Conservation (phyloP, 2,329 filamentous ascomycete species). For the Stagonosporopsis rhizophila region DNA sequence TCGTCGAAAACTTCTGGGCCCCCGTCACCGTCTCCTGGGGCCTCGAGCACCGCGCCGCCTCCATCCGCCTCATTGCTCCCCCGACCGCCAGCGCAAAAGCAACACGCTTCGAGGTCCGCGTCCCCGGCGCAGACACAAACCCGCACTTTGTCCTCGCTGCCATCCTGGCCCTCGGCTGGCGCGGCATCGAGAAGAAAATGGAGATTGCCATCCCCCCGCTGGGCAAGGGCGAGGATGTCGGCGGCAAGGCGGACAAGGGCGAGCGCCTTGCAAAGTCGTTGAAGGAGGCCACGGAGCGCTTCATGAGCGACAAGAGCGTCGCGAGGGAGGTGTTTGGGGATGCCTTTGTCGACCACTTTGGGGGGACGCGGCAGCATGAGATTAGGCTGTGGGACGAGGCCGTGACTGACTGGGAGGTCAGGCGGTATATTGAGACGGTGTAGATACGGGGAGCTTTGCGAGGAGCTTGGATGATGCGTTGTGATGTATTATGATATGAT, state of each 20-base stretch:
- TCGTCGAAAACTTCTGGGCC: slow-evolving; percentile 99
- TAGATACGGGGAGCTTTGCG: slow-evolving; percentile 9
- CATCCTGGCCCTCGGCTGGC: slow-evolving; percentile 86
- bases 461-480: neutral
- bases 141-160: slow-evolving; percentile 86
- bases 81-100: slow-evolving; percentile 84
- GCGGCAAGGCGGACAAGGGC: slow-evolving; percentile 73
- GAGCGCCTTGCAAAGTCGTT: slow-evolving; percentile 82
- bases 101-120: slow-evolving; percentile 90
- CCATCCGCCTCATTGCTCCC: slow-evolving; percentile 86
- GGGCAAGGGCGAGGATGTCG: slow-evolving; percentile 83
- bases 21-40: slow-evolving; percentile 98
- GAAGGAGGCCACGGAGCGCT: slow-evolving; percentile 81
- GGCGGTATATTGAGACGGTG: slow-evolving; percentile 48
- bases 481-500: neutral
- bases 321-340: slow-evolving; percentile 95
- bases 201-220: slow-evolving; percentile 82
- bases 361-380: slow-evolving; percentile 91
- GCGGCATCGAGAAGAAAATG: slow-evolving; percentile 91
- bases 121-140: slow-evolving; percentile 93
- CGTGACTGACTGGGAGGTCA: slow-evolving; percentile 90
- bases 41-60: slow-evolving; percentile 90
- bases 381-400: slow-evolving; percentile 91
- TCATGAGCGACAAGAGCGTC: slow-evolving; percentile 79
- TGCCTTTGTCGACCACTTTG: slow-evolving; percentile 94